A percentile compares a stretch with the other conserved stretches of the same genome.
These are phyloP conservation scores for Coniosporium apollinis DNA, from an alignment of 495 filamentous ascomycete genomes.

Conservation along the genomic window DNA sequence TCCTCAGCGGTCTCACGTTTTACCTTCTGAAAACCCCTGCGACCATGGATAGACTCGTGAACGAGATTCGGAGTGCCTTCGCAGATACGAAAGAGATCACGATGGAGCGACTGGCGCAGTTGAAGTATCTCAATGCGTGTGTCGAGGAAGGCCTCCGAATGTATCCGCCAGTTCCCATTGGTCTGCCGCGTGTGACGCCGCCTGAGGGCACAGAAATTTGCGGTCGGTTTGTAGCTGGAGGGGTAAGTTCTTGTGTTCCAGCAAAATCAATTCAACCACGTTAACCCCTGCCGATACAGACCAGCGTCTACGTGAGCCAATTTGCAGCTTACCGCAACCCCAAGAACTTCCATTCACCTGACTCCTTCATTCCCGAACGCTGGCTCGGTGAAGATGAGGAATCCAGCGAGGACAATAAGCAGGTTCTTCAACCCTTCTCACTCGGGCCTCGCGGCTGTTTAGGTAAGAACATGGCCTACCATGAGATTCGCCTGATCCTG, in stretches of 20 bases:
- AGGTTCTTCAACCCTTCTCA: constrained; percentile 9
- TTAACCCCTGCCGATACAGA: constrained; percentile 1
- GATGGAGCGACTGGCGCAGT: constrained; percentile 7
- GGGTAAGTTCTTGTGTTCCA: constrained; percentile 7
- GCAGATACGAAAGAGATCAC: constrained; percentile 7
- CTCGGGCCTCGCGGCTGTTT: constrained; percentile 11
- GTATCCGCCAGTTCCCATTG: constrained; percentile 10
- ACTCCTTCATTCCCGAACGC: constrained; percentile 12
- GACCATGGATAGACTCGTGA: constrained; percentile 3
- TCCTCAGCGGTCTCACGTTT: constrained; percentile 10
- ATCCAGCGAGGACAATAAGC: constrained; percentile 7
- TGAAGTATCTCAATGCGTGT: constrained; percentile 12
- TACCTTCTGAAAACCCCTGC: constrained; percentile 7
- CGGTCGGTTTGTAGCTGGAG: constrained; percentile 8
- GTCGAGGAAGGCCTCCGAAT: constrained; percentile 13
- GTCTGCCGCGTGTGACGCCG: constrained; percentile 7
- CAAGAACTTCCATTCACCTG: constrained; percentile 9
- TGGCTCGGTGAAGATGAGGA: constrained; percentile 11
- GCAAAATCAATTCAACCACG: not conserved
- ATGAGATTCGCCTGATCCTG: constrained; percentile 22
- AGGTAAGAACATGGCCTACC: constrained; percentile 16
- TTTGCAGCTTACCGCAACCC: constrained; percentile 3
- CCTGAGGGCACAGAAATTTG: constrained; percentile 3
- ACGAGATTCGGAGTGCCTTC: constrained; percentile 8
- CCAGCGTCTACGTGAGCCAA: constrained; percentile 6